Base-by-base conservation (phyloP, 257 asterid species). In the Salvia splendens region DNA sequence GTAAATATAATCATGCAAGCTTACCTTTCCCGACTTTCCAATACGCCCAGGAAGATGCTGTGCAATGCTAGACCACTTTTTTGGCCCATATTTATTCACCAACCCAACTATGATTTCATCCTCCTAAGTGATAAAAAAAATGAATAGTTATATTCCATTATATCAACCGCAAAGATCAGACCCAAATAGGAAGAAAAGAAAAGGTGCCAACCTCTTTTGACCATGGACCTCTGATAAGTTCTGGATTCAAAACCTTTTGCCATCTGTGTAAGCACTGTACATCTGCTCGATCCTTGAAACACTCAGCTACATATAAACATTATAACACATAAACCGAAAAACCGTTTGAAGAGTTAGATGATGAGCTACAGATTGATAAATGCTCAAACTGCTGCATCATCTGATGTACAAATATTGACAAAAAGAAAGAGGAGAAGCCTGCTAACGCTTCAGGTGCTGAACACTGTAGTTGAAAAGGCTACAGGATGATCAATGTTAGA, bases 221-320 rank as follows among this genome's bases (percentile, higher is more conserved):
- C 97, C 97, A 91, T 56, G 97, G 96, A 72, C 97, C 97, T 85
- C 88, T 88, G 51, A 91, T 91, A 82, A 91, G 97, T 20, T 91
- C 96, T 49, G 97, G 97, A 79, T 91, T 82, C 28, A 91, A 88
- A 81, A 91, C 97, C 83, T 91, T 91, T 79, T 91, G 97, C 97
- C 97, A 91, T 82, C 97, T 82, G 83, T 91, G 97, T 70, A 91
- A 77, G 78, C 97, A 91, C 77, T 91, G 96, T 63, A 88, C 96
- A 84, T 88, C 96, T 63, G 89, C 82, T 51, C 96, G 85, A 68
- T 88, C 97, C 83, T 88, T 88, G 87, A 91, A 83, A 80, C 88
- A 86, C 84, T 88, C 96, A 81, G 96, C 96, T 91, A 68, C 81
- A 74, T 52, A 72, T 33, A 71, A 53, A 30, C 12, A 70, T 62